Evolutionary conservation across 768 basidiomycete species (phyloP).

Genomic region (Clathrus columnatus): DNA sequence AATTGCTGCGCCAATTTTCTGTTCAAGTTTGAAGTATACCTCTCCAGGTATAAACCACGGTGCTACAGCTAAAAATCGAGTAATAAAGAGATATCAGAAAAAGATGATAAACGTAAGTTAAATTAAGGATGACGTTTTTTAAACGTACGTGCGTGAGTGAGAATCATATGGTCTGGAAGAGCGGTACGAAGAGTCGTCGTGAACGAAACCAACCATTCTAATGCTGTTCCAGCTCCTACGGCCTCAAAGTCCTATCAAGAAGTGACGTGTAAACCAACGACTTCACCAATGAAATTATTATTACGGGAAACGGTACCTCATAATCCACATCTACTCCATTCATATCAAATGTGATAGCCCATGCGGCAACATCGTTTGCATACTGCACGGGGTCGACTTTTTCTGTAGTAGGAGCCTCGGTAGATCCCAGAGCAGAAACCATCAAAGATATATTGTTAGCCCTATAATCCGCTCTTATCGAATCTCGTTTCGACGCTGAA

Average conservation of each 20-base stretch:
- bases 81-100: slow-evolving; percentile 8
- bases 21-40: slow-evolving; percentile 6
- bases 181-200: slow-evolving; percentile 16
- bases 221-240: slow-evolving; percentile 15
- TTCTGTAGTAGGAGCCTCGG: slow-evolving; percentile 16
- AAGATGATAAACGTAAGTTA: not conserved
- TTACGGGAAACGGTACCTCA: not conserved
- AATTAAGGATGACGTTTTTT: not conserved
- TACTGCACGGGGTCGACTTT: slow-evolving; percentile 6
- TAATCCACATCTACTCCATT: slow-evolving; percentile 14
- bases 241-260: slow-evolving; percentile 16
- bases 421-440: slow-evolving; percentile 30
- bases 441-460: slow-evolving; percentile 25
- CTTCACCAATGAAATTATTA: not conserved
- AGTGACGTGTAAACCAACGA: not conserved
- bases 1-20: not conserved
- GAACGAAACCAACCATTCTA: slow-evolving; percentile 18
- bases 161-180: slow-evolving; percentile 17
- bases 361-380: slow-evolving; percentile 8
- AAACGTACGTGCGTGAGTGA: slow-evolving; percentile 15
- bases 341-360: slow-evolving; percentile 14
- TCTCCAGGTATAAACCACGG: slow-evolving; percentile 24
- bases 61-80: slow-evolving; percentile 29
- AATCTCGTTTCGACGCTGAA: slow-evolving; percentile 10
- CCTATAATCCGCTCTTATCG: slow-evolving; percentile 21